These are phyloP conservation scores for Vicia sativa DNA, from an alignment of 306 rosid genomes.

Conservation along the genomic window DNA sequence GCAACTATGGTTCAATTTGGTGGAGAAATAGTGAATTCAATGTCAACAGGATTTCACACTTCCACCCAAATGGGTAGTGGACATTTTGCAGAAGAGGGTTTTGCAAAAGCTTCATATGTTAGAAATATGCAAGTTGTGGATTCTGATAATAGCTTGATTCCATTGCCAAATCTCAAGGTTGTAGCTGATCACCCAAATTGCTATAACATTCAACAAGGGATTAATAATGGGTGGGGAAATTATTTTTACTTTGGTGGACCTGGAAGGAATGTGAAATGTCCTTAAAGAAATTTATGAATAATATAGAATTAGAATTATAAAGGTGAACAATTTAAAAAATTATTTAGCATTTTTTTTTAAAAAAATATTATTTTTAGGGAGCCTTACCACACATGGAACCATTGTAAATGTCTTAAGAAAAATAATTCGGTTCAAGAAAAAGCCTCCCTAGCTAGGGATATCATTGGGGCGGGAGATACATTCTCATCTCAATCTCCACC, in stretches of 20 bases:
- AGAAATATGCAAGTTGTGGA: conserved; percentile 85
- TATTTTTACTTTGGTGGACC: conserved; percentile 97
- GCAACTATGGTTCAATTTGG: conserved; percentile 96
- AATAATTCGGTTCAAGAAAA: too few relatives aligned
- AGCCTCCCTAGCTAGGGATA: too few relatives aligned
- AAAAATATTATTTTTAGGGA: too few relatives aligned
- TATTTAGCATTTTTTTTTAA: conserved; percentile 37
- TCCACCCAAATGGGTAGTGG: conserved; percentile 96
- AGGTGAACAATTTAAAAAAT: conserved; percentile 1
- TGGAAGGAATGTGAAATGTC: conserved; percentile 84
- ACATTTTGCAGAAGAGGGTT: conserved; percentile 84
- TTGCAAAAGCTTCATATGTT: conserved; percentile 86
- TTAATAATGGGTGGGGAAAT: conserved; percentile 86
- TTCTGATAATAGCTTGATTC: conserved; percentile 79
- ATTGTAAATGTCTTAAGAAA: too few relatives aligned
- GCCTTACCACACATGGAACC: too few relatives aligned
- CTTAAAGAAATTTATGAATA: conserved; percentile 45
- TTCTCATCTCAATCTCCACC: too few relatives aligned
- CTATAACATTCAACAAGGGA: conserved; percentile 86
- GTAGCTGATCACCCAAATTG: conserved; percentile 89
- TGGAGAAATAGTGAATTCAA: conserved; percentile 83
- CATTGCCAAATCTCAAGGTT: conserved; percentile 69
- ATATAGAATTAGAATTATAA: conserved; percentile 32
- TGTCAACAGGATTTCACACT: conserved; percentile 67
- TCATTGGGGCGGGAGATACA: too few relatives aligned